Evolutionary conservation across 768 basidiomycete genomes (phyloP).

Genomic region (Lentinus brumalis): DNA sequence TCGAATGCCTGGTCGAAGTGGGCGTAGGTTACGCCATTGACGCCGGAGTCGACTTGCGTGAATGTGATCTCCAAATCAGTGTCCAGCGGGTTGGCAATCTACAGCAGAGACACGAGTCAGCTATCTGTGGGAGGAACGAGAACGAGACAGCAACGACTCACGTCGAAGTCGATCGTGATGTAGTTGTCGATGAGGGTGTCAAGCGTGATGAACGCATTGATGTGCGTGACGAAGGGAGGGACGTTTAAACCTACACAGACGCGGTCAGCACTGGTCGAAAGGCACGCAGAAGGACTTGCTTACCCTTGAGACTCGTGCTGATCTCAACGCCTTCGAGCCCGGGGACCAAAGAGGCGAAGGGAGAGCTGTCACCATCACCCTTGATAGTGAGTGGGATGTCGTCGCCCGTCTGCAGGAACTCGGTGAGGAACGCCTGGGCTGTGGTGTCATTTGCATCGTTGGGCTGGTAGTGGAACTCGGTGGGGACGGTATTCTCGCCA

Average conservation of each 20-base stretch:
- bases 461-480: conserved; percentile 73
- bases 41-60: conserved; percentile 55
- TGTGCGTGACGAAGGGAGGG: conserved; percentile 57
- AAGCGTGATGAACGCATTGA: conserved; percentile 55
- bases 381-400: conserved; percentile 53
- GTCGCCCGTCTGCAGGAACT: conserved; percentile 57
- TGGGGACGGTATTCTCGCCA: conserved; percentile 50
- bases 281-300: conserved; percentile 14
- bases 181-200: conserved; percentile 39
- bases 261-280: background rate
- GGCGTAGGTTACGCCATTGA: conserved; percentile 57
- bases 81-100: conserved; percentile 52
- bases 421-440: conserved; percentile 62
- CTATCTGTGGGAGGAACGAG: background rate
- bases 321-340: conserved; percentile 58
- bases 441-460: conserved; percentile 64
- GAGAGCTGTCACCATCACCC: conserved; percentile 61
- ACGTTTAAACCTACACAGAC: conserved; percentile 44
- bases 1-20: conserved; percentile 58
- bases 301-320: conserved; percentile 49
- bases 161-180: conserved; percentile 19
- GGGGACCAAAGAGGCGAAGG: conserved; percentile 58
- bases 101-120: conserved; percentile 30
- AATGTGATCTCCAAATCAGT: conserved; percentile 57
- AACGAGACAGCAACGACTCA: background rate